Evolutionary conservation across 2,329 filamentous ascomycete species (phyloP).

Genomic region (Fusarium incarnatum): DNA sequence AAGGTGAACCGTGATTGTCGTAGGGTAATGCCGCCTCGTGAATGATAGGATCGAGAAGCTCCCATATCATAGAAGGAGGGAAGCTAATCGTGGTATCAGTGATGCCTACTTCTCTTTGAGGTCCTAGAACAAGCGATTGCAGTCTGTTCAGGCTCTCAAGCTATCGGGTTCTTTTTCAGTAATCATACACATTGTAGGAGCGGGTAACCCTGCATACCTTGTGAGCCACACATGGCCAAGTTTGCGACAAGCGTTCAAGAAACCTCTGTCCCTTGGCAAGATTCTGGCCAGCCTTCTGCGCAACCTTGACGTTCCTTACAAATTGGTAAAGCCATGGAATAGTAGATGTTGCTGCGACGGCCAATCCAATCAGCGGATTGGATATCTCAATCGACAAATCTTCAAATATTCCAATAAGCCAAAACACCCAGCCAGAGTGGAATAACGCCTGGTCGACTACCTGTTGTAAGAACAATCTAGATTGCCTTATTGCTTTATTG

Average conservation of each 20-base stretch:
- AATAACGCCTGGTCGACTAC: slow-evolving; percentile 16
- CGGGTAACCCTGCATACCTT: no score
- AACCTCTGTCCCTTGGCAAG: background rate
- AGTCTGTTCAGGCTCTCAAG: background rate
- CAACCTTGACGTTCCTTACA: slow-evolving; percentile 5
- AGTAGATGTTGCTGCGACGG: slow-evolving; percentile 16
- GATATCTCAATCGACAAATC: slow-evolving; percentile 4
- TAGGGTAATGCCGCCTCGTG: background rate
- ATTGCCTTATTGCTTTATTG: slow-evolving; percentile 1
- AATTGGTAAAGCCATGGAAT: slow-evolving; percentile 21
- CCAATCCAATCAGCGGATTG: background rate
- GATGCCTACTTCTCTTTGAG: background rate
- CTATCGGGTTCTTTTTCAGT: no score
- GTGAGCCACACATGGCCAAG: slow-evolving; percentile 8
- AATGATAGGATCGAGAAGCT: slow-evolving; percentile 10
- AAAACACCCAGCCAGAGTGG: slow-evolving; percentile 21
- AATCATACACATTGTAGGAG: no score
- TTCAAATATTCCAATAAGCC: slow-evolving; percentile 19
- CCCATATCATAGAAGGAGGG: slow-evolving; percentile 19
- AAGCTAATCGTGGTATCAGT: slow-evolving; percentile 9
- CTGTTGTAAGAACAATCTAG: slow-evolving; percentile 10
- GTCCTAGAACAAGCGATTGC: background rate
- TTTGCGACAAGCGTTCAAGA: background rate
- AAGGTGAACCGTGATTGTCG: rapidly evolving
- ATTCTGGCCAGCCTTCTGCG: slow-evolving; percentile 1